Percentiles rank a stretch among this genome's conserved stretches.
phyloP scores from a whole-genome alignment of 2,329 filamentous ascomycete genomes.

The Colletotrichum paranaense region DNA sequence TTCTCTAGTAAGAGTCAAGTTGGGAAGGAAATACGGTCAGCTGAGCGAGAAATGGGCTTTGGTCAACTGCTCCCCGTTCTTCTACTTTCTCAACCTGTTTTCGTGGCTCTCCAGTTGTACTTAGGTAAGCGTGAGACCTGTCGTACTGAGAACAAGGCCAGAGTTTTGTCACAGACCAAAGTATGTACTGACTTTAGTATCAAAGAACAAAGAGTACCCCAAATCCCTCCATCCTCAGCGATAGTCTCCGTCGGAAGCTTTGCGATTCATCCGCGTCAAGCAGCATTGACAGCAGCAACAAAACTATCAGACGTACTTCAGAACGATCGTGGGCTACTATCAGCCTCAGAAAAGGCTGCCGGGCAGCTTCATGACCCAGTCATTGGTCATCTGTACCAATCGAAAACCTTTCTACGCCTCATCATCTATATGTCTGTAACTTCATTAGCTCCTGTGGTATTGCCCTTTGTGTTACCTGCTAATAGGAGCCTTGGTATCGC shows the following conservation, averaged over 20 bases:
- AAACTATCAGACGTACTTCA: background rate
- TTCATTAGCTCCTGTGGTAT: too few species aligned
- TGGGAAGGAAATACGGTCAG: background rate
- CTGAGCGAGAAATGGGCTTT: background rate
- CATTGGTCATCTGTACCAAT: background rate
- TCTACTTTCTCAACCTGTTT: background rate
- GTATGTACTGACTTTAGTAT: background rate
- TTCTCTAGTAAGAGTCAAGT: too few species aligned
- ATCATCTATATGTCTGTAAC: too few species aligned
- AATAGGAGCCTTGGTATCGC: too few species aligned
- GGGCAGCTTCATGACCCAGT: background rate
- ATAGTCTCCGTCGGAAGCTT: background rate
- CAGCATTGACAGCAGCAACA: too few species aligned
- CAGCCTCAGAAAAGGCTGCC: background rate
- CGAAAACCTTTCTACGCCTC: background rate
- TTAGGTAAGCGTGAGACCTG: background rate
- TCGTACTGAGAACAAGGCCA: background rate
- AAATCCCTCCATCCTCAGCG: background rate
- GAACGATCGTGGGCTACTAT: background rate
- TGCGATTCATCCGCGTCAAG: background rate
- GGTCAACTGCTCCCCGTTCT: background rate
- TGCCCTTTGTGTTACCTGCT: too few species aligned
- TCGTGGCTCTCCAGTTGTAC: background rate
- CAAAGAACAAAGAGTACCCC: background rate
- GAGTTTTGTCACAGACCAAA: background rate